Conservation (phyloP, 768 basidiomycete genomes). For the Chalciporus pseudorubinellus region DNA sequence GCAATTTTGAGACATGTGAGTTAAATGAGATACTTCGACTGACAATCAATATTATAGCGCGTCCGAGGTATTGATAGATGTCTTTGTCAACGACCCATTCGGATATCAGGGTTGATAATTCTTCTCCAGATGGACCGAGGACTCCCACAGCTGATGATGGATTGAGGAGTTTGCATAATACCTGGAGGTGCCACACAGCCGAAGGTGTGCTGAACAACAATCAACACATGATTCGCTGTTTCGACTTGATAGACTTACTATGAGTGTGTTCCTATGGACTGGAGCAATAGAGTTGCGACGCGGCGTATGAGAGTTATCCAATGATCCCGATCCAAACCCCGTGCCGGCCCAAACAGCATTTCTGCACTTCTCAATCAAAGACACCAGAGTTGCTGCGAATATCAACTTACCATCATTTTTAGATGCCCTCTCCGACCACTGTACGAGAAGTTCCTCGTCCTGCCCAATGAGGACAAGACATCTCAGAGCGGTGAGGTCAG, state of each 20-base stretch:
- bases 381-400: neutral
- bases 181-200: constrained; percentile 46
- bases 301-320: constrained; percentile 65
- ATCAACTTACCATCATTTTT: constrained; percentile 19
- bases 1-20: neutral
- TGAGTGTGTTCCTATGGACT: constrained; percentile 47
- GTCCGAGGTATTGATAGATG: constrained; percentile 37
- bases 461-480: constrained; percentile 62
- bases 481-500: constrained; percentile 55
- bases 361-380: constrained; percentile 27
- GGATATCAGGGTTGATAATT: constrained; percentile 35
- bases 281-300: constrained; percentile 47
- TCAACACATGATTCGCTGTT: neutral
- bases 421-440: constrained; percentile 31
- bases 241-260: constrained; percentile 40
- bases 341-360: constrained; percentile 39
- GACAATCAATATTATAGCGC: constrained; percentile 41
- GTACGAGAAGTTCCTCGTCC: constrained; percentile 30
- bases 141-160: constrained; percentile 3
- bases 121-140: constrained; percentile 31
- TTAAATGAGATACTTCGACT: constrained; percentile 24
- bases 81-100: constrained; percentile 46
- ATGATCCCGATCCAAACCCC: constrained; percentile 39
- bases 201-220: constrained; percentile 42
- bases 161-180: constrained; percentile 49